These are phyloP conservation scores for Sporothrix curviconia DNA, from an alignment of 2,329 filamentous ascomycete genomes.

Conservation along the genomic window DNA sequence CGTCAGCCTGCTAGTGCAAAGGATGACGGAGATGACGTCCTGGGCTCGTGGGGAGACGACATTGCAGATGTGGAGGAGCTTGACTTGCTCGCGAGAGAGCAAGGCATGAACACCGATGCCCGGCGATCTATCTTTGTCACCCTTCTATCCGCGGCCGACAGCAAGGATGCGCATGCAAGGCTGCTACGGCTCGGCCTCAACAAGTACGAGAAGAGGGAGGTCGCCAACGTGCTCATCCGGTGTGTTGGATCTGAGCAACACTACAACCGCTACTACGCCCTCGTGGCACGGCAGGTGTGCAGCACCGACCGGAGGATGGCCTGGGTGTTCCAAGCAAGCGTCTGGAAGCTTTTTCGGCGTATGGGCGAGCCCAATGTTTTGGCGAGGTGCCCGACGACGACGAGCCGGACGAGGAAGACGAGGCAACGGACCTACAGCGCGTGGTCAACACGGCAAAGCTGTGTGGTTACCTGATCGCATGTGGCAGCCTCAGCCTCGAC, in stretches of 20 bases:
- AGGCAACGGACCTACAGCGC: slow-evolving; percentile 43
- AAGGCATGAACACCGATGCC: slow-evolving; percentile 81
- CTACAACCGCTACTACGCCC: slow-evolving; percentile 90
- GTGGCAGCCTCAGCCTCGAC: slow-evolving; percentile 39
- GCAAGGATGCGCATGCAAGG: slow-evolving; percentile 73
- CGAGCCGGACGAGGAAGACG: slow-evolving; percentile 39
- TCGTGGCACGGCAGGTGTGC: slow-evolving; percentile 75
- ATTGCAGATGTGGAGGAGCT: slow-evolving; percentile 59
- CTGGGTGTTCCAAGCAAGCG: slow-evolving; percentile 78
- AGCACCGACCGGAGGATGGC: slow-evolving; percentile 60
- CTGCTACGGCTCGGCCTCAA: slow-evolving; percentile 79
- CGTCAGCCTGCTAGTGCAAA: slow-evolving; percentile 26
- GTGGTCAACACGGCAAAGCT: slow-evolving; percentile 49
- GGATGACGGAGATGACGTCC: slow-evolving; percentile 26
- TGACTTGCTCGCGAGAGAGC: slow-evolving; percentile 59
- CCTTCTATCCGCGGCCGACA: slow-evolving; percentile 78
- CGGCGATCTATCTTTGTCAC: slow-evolving; percentile 89
- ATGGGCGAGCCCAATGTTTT: slow-evolving; percentile 76
- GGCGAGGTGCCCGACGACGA: slow-evolving; percentile 54
- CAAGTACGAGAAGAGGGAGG: slow-evolving; percentile 76
- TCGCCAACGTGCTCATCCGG: slow-evolving; percentile 80
- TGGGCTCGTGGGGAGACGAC: slow-evolving; percentile 39
- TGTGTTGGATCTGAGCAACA: slow-evolving; percentile 74
- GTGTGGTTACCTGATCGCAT: slow-evolving; percentile 45
- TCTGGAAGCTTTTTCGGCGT: slow-evolving; percentile 79